Percentiles rank a stretch among this genome's conserved stretches.
Conservation (phyloP, 176 grass and related monocot genomes). For the Cenchrus fungigraminus region DNA sequence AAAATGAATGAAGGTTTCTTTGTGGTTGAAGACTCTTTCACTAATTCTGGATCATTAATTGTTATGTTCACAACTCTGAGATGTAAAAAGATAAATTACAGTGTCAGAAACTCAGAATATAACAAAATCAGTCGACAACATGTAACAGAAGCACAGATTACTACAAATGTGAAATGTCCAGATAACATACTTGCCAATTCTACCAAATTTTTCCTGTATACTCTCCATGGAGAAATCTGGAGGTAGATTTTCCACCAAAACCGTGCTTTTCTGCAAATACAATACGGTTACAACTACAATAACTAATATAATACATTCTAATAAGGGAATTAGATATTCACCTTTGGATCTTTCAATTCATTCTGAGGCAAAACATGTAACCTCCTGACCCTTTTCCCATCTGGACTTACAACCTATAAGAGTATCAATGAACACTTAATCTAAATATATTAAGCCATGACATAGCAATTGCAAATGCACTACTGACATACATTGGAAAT, state of each 20-base stretch:
- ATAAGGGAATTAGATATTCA: constrained; percentile 18
- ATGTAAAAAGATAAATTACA: constrained; percentile 35
- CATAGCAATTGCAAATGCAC: neutral
- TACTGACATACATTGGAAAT: neutral
- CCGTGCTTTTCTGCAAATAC: constrained; percentile 60
- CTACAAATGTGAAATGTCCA: neutral
- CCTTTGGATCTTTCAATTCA: constrained; percentile 58
- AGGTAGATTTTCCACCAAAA: constrained; percentile 89
- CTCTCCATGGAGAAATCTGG: constrained; percentile 64
- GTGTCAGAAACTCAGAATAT: neutral
- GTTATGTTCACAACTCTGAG: constrained; percentile 74
- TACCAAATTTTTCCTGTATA: constrained; percentile 66
- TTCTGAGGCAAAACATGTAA: constrained; percentile 57
- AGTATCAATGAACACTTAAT: constrained; percentile 13
- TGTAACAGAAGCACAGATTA: neutral
- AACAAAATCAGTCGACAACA: constrained; percentile 13
- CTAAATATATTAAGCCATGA: constrained; percentile 5
- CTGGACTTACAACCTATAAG: constrained; percentile 72
- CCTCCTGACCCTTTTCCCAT: constrained; percentile 80
- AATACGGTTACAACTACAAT: constrained; percentile 31
- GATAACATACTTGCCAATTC: constrained; percentile 72
- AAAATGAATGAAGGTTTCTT: constrained; percentile 54
- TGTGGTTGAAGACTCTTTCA: constrained; percentile 42
- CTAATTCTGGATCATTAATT: constrained; percentile 63
- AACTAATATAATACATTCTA: constrained; percentile 28